phyloP scores from a whole-genome alignment of 768 basidiomycete genomes.

The Hysterangium stoloniferum region DNA sequence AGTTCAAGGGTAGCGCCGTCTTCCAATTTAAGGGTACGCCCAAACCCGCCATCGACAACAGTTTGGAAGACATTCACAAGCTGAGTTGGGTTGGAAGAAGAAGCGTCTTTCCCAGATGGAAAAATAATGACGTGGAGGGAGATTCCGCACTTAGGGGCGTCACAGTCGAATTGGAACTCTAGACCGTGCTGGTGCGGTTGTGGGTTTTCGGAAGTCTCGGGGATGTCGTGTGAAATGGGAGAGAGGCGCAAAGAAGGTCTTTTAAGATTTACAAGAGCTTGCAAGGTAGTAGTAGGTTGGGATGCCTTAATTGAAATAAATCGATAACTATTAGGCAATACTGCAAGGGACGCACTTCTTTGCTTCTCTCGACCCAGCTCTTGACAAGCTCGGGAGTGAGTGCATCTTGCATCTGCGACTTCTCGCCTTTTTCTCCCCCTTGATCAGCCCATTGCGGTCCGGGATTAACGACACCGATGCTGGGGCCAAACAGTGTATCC shows the following conservation, averaged over 20 bases:
- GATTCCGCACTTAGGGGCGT: slow-evolving; percentile 77
- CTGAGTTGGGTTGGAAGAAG: slow-evolving; percentile 49
- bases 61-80: slow-evolving; percentile 32
- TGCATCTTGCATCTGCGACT: slow-evolving; percentile 54
- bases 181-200: slow-evolving; percentile 61
- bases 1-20: slow-evolving; percentile 78
- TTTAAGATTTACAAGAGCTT: slow-evolving; percentile 92
- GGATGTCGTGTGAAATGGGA: slow-evolving; percentile 40
- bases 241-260: slow-evolving; percentile 78
- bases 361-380: slow-evolving; percentile 79
- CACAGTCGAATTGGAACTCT: slow-evolving; percentile 90
- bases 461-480: slow-evolving; percentile 67
- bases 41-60: slow-evolving; percentile 79
- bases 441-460: slow-evolving; percentile 65
- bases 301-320: slow-evolving; percentile 39
- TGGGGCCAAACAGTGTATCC: slow-evolving; percentile 87
- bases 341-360: slow-evolving; percentile 51
- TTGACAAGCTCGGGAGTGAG: slow-evolving; percentile 78
- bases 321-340: neutral
- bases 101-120: slow-evolving; percentile 41
- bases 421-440: slow-evolving; percentile 38
- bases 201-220: slow-evolving; percentile 33
- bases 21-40: slow-evolving; percentile 60
- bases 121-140: slow-evolving; percentile 70
- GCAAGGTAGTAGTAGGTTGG: slow-evolving; percentile 86